phyloP scores from a whole-genome alignment of 2,329 filamentous ascomycete genomes.

The Alternaria solani region DNA sequence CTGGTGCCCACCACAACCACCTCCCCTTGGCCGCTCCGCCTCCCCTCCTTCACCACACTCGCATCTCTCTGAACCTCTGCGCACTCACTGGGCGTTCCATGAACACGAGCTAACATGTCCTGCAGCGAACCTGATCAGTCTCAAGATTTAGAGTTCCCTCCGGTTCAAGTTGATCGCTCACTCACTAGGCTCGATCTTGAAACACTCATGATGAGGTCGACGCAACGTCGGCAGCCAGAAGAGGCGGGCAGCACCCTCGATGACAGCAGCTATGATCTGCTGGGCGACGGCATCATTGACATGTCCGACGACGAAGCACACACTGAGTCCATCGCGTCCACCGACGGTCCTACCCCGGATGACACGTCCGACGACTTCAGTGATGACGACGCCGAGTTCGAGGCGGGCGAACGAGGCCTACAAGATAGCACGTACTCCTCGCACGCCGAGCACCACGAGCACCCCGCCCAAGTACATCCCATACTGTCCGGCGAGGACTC shows the following conservation, averaged over 20 bases:
- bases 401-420: conserved; percentile 28
- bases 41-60: conserved; percentile 17
- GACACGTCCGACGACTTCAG: conserved; percentile 41
- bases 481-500: conserved; percentile 36
- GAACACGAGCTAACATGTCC: conserved; percentile 42
- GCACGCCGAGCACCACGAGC: conserved; percentile 23
- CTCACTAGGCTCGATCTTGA: conserved; percentile 45
- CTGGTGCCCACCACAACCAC: conserved; percentile 22
- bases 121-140: conserved; percentile 34
- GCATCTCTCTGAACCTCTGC: background rate
- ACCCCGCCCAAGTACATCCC: conserved; percentile 27
- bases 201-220: conserved; percentile 48
- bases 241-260: conserved; percentile 43
- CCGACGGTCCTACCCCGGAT: conserved; percentile 44
- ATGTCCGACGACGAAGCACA: conserved; percentile 50
- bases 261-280: conserved; percentile 48
- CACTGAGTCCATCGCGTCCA: conserved; percentile 49
- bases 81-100: conserved; percentile 16
- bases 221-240: conserved; percentile 33
- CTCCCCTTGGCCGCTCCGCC: conserved; percentile 16
- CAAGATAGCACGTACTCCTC: conserved; percentile 32
- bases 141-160: conserved; percentile 44
- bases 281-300: conserved; percentile 41
- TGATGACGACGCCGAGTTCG: conserved; percentile 44
- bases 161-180: conserved; percentile 41